Conservation (phyloP, 805 yeast species). For the Lachancea meyersii region DNA sequence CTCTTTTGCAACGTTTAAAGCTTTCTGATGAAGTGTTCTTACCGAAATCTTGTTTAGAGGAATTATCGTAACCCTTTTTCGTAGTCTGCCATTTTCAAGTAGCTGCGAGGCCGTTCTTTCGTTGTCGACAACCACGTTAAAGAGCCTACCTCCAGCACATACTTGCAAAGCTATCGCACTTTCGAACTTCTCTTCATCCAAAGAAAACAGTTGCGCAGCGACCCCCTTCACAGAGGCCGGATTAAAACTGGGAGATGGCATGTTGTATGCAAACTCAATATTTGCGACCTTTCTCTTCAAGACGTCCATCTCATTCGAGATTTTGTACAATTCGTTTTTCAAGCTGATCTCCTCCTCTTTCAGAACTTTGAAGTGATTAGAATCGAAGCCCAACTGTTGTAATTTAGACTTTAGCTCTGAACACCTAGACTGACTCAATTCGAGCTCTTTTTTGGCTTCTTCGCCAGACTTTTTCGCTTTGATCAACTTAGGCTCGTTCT, state of each 20-base stretch:
- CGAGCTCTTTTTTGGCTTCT: constrained; percentile 36
- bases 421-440: constrained; percentile 33
- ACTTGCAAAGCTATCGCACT: constrained; percentile 83
- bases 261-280: constrained; percentile 66
- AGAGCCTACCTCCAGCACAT: constrained; percentile 88
- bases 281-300: constrained; percentile 61
- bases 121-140: constrained; percentile 84
- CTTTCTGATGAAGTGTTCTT: constrained; percentile 44
- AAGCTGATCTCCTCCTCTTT: constrained; percentile 41
- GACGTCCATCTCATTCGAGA: constrained; percentile 45
- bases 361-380: constrained; percentile 39
- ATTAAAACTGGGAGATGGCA: constrained; percentile 58
- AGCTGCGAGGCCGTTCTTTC: constrained; percentile 80
- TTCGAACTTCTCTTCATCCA: constrained; percentile 49
- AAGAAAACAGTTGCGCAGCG: constrained; percentile 74
- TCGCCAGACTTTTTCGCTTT: constrained; percentile 49
- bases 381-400: constrained; percentile 51
- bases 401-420: constrained; percentile 39
- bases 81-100: constrained; percentile 69
- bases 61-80: constrained; percentile 80
- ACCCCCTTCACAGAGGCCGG: constrained; percentile 70
- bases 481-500: constrained; percentile 42
- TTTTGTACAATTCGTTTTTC: constrained; percentile 38
- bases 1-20: constrained; percentile 61
- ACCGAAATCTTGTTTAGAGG: constrained; percentile 84